Evolutionary conservation across 208 protist genomes (phyloP).

Genomic region (Trypanosoma brucei): DNA sequence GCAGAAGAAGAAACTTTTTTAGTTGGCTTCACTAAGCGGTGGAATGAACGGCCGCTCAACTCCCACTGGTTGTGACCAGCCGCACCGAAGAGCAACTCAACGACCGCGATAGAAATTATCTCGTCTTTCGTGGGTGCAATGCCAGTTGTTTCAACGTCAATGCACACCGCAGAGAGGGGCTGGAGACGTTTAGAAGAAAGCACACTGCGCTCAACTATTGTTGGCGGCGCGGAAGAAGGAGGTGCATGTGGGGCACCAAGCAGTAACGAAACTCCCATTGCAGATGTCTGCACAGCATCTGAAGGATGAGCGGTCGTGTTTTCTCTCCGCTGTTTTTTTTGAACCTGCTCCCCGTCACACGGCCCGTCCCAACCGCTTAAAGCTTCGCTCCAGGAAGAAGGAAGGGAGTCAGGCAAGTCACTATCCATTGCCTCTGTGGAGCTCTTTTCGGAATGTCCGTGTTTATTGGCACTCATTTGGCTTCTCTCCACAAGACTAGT

Average conservation of each 20-base stretch:
- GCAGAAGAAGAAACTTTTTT: slow-evolving; percentile 11
- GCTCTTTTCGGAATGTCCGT: too few species aligned
- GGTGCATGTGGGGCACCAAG: not conserved
- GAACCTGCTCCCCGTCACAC: too few species aligned
- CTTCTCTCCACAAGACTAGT: too few species aligned
- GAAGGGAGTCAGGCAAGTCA: too few species aligned
- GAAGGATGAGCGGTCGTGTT: too few species aligned
- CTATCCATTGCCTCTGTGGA: too few species aligned
- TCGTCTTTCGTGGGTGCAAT: slow-evolving; percentile 32
- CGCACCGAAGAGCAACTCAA: slow-evolving; percentile 58
- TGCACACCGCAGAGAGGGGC: slow-evolving; percentile 11
- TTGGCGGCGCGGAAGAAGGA: not conserved
- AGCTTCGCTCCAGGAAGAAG: too few species aligned
- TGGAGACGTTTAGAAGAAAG: slow-evolving; percentile 3
- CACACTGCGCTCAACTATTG: slow-evolving; percentile 20
- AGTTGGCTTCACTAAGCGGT: slow-evolving; percentile 35
- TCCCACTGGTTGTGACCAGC: slow-evolving; percentile 26
- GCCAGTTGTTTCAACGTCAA: slow-evolving; percentile 73
- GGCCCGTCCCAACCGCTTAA: too few species aligned
- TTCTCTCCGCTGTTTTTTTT: too few species aligned
- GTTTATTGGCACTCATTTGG: too few species aligned
- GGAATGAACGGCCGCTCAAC: slow-evolving; percentile 36
- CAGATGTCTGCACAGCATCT: too few species aligned
- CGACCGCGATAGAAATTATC: slow-evolving; percentile 56
- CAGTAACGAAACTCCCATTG: too few species aligned